Evolutionary conservation across 163 green algal genomes (phyloP).

Genomic region (Chloroidium sp.): DNA sequence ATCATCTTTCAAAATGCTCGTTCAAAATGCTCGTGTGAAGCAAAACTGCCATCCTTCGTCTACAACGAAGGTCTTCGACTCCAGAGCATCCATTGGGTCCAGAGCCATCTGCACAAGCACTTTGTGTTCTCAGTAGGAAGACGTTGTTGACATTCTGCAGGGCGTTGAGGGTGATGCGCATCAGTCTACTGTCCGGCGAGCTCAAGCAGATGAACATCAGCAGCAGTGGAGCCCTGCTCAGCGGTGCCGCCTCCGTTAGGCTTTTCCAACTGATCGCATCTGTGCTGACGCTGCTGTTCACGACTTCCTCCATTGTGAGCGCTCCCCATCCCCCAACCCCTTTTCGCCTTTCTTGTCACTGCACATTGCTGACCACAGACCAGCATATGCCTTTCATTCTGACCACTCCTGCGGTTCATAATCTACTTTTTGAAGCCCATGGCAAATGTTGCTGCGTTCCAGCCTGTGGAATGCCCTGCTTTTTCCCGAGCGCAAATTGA

Average conservation of each 20-base stretch:
- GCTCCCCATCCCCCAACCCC: neutral
- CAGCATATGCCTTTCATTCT: neutral
- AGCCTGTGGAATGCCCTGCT: too few relatives aligned
- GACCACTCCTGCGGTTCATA: too few relatives aligned
- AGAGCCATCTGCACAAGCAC: too few relatives aligned
- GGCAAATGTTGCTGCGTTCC: too few relatives aligned
- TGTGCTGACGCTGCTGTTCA: constrained; percentile 62
- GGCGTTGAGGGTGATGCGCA: constrained; percentile 61
- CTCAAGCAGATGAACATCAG: constrained; percentile 53
- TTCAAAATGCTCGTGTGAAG: too few relatives aligned
- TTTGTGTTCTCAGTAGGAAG: neutral
- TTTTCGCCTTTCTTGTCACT: neutral
- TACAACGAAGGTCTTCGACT: too few relatives aligned
- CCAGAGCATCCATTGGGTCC: too few relatives aligned
- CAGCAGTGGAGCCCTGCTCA: constrained; percentile 39
- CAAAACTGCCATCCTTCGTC: too few relatives aligned
- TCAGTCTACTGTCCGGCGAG: constrained; percentile 60
- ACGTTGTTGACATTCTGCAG: constrained; percentile 13
- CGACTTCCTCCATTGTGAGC: constrained; percentile 37
- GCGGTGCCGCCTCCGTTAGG: constrained; percentile 50
- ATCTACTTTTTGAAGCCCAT: too few relatives aligned
- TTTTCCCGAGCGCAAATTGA: too few relatives aligned
- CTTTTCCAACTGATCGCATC: constrained; percentile 60
- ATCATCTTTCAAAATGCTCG: too few relatives aligned
- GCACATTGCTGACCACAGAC: neutral